phyloP scores from a whole-genome alignment of 345 rosid species.

The Psidium guajava region DNA sequence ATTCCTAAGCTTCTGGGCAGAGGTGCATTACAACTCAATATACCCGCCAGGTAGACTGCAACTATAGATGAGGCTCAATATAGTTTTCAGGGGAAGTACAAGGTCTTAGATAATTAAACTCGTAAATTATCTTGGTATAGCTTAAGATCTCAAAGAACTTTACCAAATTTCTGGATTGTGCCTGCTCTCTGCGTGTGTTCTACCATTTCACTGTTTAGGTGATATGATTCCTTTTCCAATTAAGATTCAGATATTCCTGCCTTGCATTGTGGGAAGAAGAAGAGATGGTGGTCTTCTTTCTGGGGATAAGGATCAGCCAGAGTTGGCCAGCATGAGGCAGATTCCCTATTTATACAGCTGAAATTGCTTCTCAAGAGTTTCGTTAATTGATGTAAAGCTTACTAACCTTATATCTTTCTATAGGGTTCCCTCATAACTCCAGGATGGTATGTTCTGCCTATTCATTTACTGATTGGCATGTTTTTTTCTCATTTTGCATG shows the following conservation, averaged over 20 bases:
- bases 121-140: not conserved
- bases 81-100: not conserved
- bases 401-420: not conserved
- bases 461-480: not conserved
- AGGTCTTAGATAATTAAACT: not conserved
- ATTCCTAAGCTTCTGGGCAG: conserved; percentile 93
- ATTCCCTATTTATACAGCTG: not conserved
- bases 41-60: conserved; percentile 38
- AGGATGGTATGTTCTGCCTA: not conserved
- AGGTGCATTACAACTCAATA: conserved; percentile 96
- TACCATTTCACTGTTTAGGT: not conserved
- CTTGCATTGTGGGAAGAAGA: conserved; percentile 42
- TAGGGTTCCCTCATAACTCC: not conserved
- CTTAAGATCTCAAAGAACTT: not conserved
- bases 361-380: not conserved
- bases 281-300: conserved; percentile 62
- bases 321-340: not conserved
- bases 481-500: not conserved
- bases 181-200: not conserved
- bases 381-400: not conserved
- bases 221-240: not conserved
- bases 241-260: conserved; percentile 29
- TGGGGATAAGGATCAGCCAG: conserved; percentile 20
- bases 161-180: not conserved
- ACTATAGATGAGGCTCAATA: not conserved